Evolutionary conservation across 495 filamentous ascomycete genomes (phyloP), one percentile per base, ranked within the genome.

Genomic region (Penicillium desertorum): DNA sequence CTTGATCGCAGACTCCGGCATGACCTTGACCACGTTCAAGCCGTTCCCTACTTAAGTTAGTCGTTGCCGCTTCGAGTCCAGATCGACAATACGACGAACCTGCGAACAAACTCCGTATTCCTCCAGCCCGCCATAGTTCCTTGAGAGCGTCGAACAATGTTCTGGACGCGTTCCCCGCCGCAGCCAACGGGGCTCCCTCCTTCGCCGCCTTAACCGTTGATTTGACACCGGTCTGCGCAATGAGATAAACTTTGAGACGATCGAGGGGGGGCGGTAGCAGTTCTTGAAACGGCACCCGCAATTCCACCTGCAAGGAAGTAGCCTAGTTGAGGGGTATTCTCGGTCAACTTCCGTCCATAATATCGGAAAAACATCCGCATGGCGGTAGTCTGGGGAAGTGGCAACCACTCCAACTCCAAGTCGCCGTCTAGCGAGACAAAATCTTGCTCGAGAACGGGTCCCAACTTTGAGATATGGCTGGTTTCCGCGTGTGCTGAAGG

Each of bases 1-100:
- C 59, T 88, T 94, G 63, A 98, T 96, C 34, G 94, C 94, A 6
- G 93, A 96, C 71, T 98, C 94, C 7, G 94, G 94, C 87, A 98
- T 93, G 47, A 98, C 91, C 73, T 98, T 98, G 61, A 97, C 65
- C 10, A 98, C 93, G 65, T 98, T 98, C 56, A 98, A 80, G 8
- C 94, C 94, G 67, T 98, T 98, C 29, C 94, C 94, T 97, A 62
- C 32, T 22, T 0, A 44, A 49, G 48, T 68, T 20, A 69, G 51
- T 46, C 42, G 6, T 14, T 23, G 41, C 17, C 14, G 27, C 23
- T 45, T 50, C 23, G 11, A 23, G 20, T 8, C 22, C 10, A 9
- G 9, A 1, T 2, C 8, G 11, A 19, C 5, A 12, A 19, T 41
- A 17, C 37, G 45, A 74, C 84, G 68, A 76, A 96, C 93, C 94